Evolutionary conservation across 495 filamentous ascomycete species (phyloP).

Genomic region (Usnea hakonensis): DNA sequence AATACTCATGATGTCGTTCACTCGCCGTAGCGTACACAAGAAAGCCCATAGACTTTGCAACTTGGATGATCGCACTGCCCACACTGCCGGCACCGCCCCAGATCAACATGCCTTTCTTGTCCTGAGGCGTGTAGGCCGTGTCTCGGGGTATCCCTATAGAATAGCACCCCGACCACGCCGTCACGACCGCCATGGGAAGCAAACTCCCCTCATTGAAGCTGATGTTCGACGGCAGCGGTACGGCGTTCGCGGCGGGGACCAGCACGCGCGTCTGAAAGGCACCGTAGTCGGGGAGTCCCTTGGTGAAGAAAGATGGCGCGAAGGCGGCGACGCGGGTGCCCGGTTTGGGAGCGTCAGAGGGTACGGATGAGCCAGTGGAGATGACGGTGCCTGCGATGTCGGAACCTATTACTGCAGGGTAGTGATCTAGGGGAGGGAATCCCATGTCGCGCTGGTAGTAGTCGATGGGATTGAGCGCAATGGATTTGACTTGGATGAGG

Average conservation of each 20-base stretch:
- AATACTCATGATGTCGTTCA: slow-evolving; percentile 34
- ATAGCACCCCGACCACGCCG: slow-evolving; percentile 31
- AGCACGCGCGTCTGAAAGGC: slow-evolving; percentile 38
- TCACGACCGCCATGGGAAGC: slow-evolving; percentile 37
- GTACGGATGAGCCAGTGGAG: slow-evolving; percentile 33
- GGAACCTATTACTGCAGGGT: slow-evolving; percentile 37
- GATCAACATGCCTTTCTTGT: slow-evolving; percentile 35
- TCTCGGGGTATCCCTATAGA: slow-evolving; percentile 31
- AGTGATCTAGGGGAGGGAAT: slow-evolving; percentile 55
- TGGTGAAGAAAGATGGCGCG: slow-evolving; percentile 31
- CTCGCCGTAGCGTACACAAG: slow-evolving; percentile 46
- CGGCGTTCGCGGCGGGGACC: slow-evolving; percentile 28
- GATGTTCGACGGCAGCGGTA: slow-evolving; percentile 33
- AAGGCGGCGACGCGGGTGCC: slow-evolving; percentile 40
- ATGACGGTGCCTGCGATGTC: slow-evolving; percentile 37
- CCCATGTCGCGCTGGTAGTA: slow-evolving; percentile 64
- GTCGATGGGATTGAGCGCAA: slow-evolving; percentile 44
- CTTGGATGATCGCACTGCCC: slow-evolving; percentile 37
- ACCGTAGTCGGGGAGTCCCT: slow-evolving; percentile 32
- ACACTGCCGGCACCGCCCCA: slow-evolving; percentile 46
- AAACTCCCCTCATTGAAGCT: slow-evolving; percentile 39
- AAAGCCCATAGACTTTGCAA: slow-evolving; percentile 36
- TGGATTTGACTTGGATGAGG: slow-evolving; percentile 41
- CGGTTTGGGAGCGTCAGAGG: slow-evolving; percentile 19
- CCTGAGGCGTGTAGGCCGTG: slow-evolving; percentile 24